Evolutionary conservation across 768 basidiomycete genomes (phyloP).

Genomic region (Mrakia gelida): DNA sequence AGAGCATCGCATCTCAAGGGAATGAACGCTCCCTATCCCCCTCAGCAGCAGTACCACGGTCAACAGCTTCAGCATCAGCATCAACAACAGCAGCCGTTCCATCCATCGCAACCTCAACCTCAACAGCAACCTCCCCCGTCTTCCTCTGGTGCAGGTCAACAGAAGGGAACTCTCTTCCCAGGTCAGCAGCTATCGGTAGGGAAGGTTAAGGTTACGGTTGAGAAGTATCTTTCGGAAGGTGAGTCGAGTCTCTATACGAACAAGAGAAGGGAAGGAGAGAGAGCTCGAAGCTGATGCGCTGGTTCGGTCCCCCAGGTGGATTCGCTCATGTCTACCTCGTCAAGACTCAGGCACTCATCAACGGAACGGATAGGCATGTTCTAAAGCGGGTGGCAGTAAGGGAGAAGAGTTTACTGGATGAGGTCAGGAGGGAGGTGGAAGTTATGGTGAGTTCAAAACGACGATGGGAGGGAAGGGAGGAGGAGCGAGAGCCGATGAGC

Average conservation of each 20-base stretch:
- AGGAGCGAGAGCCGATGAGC: slow-evolving; percentile 62
- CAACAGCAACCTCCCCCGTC: slow-evolving; percentile 1
- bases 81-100: background rate
- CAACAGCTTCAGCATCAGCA: slow-evolving; percentile 1
- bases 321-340: slow-evolving; percentile 99
- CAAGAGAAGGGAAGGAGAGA: background rate
- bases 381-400: slow-evolving; percentile 93
- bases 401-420: slow-evolving; percentile 79
- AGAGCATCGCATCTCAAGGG: background rate
- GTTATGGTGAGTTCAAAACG: slow-evolving; percentile 71
- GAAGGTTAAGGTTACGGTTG: slow-evolving; percentile 82
- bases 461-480: slow-evolving; percentile 58
- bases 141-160: background rate
- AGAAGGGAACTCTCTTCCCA: slow-evolving; percentile 48
- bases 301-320: slow-evolving; percentile 59
- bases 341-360: slow-evolving; percentile 74
- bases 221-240: slow-evolving; percentile 95
- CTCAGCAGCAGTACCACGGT: background rate
- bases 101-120: background rate
- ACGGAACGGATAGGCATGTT: slow-evolving; percentile 90
- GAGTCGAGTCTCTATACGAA: slow-evolving; percentile 34
- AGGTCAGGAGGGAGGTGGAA: slow-evolving; percentile 96
- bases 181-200: slow-evolving; percentile 81
- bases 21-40: background rate
- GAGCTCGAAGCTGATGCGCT: background rate